Base-by-base conservation (phyloP, 768 basidiomycete species). In the Pisolithus sp. region DNA sequence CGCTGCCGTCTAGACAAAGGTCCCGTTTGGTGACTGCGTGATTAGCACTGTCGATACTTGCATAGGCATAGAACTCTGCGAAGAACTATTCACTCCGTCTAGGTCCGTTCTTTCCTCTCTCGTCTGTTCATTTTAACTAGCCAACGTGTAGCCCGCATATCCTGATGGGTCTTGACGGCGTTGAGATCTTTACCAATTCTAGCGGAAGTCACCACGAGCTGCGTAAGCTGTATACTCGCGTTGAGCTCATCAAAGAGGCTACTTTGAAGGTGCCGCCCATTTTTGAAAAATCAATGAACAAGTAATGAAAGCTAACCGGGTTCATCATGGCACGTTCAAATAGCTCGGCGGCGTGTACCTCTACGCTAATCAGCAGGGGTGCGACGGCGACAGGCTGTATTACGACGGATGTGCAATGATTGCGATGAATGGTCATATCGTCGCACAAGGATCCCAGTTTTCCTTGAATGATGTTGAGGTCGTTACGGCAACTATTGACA, bases 141-240 rank as follows among this genome's bases (percentile, higher is more conserved):
- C 39, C 17, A 13, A 2, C 31, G 18, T 5, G 13, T 55, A 99
- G 96, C 55, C 96, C 96, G 5, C 96, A 99, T 64, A 95, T 97
- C 51, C 71, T 86, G 12, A 98, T 98, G 96, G 96, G 95, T 7
- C 80, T 99, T 8, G 95, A 99, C 62, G 96, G 96, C 5, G 95
- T 97, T 7, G 96, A 99, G 69, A 96, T 99, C 46, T 97, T 98
- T 65, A 97, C 95, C 8, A 99, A 99, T 70, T 98, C 96, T 1
- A 94, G 91, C 57, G 96, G 93, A 5, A 95, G 92, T 67, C 96
- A 99, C 64, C 96, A 99, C 62, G 96, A 98, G 65, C 82, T 99
- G 23, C 85, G 96, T n/a, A 99, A 99, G 68, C 78, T 99, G 23
- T 82, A 92, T 62, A 83, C 81, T 7, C 83, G 96, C 7, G 81